Conservation (phyloP, 306 rosid species). For the Pueraria montana region DNA sequence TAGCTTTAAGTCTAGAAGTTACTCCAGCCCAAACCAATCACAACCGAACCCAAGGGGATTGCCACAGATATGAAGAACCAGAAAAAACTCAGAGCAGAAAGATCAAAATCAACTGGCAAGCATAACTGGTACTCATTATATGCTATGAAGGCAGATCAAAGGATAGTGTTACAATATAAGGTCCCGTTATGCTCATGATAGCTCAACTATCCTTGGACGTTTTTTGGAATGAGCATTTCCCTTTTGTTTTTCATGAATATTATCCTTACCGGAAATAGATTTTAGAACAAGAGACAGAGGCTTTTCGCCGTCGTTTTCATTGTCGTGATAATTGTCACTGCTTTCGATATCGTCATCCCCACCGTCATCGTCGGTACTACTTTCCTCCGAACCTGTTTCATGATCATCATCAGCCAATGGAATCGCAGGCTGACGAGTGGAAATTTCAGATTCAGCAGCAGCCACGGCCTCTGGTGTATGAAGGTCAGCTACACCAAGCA, state of each 20-base stretch:
- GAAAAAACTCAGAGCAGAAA: too few relatives aligned
- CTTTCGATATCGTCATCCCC: slow-evolving; percentile 38
- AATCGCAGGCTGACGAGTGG: slow-evolving; percentile 65
- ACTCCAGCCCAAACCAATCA: too few relatives aligned
- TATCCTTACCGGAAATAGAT: slow-evolving; percentile 40
- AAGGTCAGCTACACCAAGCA: slow-evolving; percentile 92
- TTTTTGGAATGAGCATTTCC: slow-evolving; percentile 52
- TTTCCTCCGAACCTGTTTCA: slow-evolving; percentile 66
- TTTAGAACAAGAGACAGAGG: slow-evolving; percentile 33
- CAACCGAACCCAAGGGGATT: too few relatives aligned
- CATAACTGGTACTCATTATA: too few relatives aligned
- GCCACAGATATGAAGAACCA: too few relatives aligned
- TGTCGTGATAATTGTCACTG: slow-evolving; percentile 34
- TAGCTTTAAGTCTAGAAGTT: too few relatives aligned
- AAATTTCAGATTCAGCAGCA: slow-evolving; percentile 85
- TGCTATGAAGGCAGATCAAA: too few relatives aligned
- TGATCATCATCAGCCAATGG: slow-evolving; percentile 57
- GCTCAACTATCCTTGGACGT: slow-evolving; percentile 69
- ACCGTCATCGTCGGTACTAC: slow-evolving; percentile 45
- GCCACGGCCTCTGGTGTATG: slow-evolving; percentile 89
- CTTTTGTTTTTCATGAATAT: slow-evolving; percentile 42
- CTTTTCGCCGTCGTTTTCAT: slow-evolving; percentile 29
- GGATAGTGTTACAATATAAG: too few relatives aligned
- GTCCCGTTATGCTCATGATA: slow-evolving; percentile 41
- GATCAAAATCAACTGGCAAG: too few relatives aligned